phyloP scores from a whole-genome alignment of 148 eudicot species.

The Talinum fruticosum region DNA sequence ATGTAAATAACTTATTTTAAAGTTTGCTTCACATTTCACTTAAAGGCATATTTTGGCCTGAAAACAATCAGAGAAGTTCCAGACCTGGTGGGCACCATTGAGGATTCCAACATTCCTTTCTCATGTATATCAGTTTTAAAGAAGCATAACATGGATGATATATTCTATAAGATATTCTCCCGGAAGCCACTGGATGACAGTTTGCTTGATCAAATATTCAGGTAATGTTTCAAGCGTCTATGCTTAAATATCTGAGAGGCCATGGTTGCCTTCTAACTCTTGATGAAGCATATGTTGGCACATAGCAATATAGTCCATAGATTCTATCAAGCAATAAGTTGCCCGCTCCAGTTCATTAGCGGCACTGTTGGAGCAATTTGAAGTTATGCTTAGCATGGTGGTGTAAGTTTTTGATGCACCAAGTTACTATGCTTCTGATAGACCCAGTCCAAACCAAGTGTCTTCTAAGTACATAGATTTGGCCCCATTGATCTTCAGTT shows the following conservation, averaged over 20 bases:
- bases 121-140: conserved; percentile 74
- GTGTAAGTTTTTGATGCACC: neutral
- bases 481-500: no score
- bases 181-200: conserved; percentile 63
- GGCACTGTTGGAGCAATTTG: neutral
- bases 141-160: conserved; percentile 51
- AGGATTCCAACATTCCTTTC: conserved; percentile 68
- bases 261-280: neutral
- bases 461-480: neutral
- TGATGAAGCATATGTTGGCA: neutral
- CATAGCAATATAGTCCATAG: neutral
- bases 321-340: neutral
- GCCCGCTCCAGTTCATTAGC: neutral
- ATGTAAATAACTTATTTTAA: neutral
- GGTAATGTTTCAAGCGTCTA: conserved; percentile 36
- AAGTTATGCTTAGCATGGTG: neutral
- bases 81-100: conserved; percentile 72
- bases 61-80: conserved; percentile 51
- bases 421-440: neutral
- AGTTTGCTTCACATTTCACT: conserved; percentile 9
- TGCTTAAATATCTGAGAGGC: neutral
- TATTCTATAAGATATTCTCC: conserved; percentile 84
- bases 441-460: neutral
- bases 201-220: conserved; percentile 68
- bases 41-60: conserved; percentile 79